A percentile compares a stretch with the other conserved stretches of the same genome.
phyloP scores from a whole-genome alignment of 805 yeast genomes.

The Wickerhamomyces chambardii region DNA sequence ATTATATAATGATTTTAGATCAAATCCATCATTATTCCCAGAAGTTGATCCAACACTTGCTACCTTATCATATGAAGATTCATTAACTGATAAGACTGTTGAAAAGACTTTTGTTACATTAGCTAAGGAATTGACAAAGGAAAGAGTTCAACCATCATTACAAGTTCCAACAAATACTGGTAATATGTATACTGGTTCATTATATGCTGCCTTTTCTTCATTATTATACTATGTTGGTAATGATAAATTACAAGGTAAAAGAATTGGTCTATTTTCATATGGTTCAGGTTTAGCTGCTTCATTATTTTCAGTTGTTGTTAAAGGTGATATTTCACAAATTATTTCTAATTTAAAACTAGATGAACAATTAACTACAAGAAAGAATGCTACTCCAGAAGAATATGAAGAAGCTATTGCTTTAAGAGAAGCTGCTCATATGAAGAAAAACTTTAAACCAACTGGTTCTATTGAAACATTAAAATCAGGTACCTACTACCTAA shows the following conservation, averaged over 20 bases:
- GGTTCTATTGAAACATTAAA: constrained; percentile 70
- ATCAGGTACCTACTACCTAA: constrained; percentile 76
- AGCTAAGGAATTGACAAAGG: constrained; percentile 59
- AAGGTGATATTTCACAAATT: constrained; percentile 71
- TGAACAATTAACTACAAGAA: constrained; percentile 58
- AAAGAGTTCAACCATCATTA: constrained; percentile 73
- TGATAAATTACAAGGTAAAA: constrained; percentile 68
- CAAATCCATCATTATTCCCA: constrained; percentile 58
- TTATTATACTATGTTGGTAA: constrained; percentile 67
- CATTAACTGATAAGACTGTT: constrained; percentile 68
- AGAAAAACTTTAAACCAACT: constrained; percentile 69
- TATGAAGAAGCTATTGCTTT: constrained; percentile 74
- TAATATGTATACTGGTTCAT: constrained; percentile 95
- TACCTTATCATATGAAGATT: constrained; percentile 58
- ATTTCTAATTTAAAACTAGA: constrained; percentile 59
- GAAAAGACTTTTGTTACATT: constrained; percentile 81
- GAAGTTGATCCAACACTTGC: constrained; percentile 44
- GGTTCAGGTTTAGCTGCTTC: constrained; percentile 98
- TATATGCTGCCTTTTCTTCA: constrained; percentile 82
- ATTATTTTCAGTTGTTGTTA: constrained; percentile 68
- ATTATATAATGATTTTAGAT: constrained; percentile 77
- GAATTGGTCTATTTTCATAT: constrained; percentile 90
- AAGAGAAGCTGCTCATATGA: constrained; percentile 85
- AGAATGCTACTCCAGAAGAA: constrained; percentile 60
- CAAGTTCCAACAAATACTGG: constrained; percentile 94